phyloP scores from a whole-genome alignment of 176 grass and related monocot genomes.

The Oropetium thomaeum region DNA sequence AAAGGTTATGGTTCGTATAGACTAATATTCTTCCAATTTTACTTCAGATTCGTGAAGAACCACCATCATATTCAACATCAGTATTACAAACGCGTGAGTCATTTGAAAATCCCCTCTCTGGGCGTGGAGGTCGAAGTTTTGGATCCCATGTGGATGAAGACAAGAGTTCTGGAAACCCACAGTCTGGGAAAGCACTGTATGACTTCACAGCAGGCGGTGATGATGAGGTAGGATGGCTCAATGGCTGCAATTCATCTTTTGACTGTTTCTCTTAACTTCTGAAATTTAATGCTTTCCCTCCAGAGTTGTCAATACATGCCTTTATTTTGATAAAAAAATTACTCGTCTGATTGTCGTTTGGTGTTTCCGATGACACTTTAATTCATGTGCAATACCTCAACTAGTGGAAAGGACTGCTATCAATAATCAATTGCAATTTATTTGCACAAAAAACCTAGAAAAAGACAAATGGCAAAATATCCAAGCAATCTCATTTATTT shows the following conservation, averaged over 20 bases:
- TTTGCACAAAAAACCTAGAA: neutral
- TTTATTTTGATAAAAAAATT: neutral
- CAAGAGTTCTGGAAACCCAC: constrained; percentile 72
- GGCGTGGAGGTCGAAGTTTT: constrained; percentile 58
- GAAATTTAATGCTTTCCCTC: constrained; percentile 2
- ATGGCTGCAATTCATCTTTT: constrained; percentile 8
- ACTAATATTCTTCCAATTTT: constrained; percentile 15
- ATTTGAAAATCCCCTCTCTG: constrained; percentile 77
- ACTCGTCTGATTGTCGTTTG: neutral
- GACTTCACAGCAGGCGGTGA: constrained; percentile 97
- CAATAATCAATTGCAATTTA: neutral
- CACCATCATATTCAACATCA: constrained; percentile 68
- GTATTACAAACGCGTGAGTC: constrained; percentile 73
- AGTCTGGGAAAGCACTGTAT: constrained; percentile 90
- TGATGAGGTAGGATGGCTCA: constrained; percentile 68
- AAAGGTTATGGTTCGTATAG: constrained; percentile 5
- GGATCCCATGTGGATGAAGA: constrained; percentile 60
- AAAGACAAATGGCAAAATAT: neutral
- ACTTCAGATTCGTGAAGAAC: constrained; percentile 90
- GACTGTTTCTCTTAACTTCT: neutral
- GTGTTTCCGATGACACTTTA: neutral
- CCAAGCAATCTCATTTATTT: neutral
- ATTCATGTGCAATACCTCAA: neutral
- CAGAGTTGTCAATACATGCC: neutral
- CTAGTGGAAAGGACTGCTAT: neutral